A percentile compares a stretch with the other conserved stretches of the same genome.
Evolutionary conservation across 2,329 filamentous ascomycete genomes (phyloP).

Genomic region (Torrubiella hemipterigena): DNA sequence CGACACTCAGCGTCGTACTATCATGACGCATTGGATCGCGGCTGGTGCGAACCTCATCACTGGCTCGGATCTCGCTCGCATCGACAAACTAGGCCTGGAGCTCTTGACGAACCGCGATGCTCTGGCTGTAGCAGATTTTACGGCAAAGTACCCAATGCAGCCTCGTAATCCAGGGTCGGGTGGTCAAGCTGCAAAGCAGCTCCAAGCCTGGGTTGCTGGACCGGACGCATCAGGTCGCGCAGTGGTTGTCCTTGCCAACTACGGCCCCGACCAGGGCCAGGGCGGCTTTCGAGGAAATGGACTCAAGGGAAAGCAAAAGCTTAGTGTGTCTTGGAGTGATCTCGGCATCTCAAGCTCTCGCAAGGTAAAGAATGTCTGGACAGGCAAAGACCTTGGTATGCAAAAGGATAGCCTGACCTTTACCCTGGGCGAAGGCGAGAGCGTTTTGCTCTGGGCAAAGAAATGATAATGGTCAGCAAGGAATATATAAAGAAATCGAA

Average conservation of each 20-base stretch:
- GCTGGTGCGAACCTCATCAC: constrained; percentile 9
- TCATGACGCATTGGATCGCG: constrained; percentile 11
- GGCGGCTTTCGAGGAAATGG: constrained; percentile 8
- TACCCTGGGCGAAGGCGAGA: constrained; percentile 4
- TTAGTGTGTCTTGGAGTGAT: constrained; percentile 8
- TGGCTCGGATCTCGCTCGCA: constrained; percentile 9
- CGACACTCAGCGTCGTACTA: constrained; percentile 8
- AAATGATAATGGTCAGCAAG: too few species aligned
- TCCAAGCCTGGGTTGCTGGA: constrained; percentile 11
- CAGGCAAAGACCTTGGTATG: neutral
- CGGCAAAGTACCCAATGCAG: constrained; percentile 9
- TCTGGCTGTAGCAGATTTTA: constrained; percentile 9
- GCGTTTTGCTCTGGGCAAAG: constrained; percentile 4
- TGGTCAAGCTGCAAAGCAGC: constrained; percentile 9
- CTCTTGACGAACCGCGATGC: constrained; percentile 8
- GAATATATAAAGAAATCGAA: too few species aligned
- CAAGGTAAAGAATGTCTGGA: constrained; percentile 8
- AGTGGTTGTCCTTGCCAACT: constrained; percentile 10
- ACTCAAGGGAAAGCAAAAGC: constrained; percentile 4
- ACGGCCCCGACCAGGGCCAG: constrained; percentile 10
- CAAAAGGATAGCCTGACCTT: neutral
- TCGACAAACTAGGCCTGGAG: constrained; percentile 8
- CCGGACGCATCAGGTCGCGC: constrained; percentile 7
- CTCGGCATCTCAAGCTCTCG: constrained; percentile 7
- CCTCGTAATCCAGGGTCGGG: constrained; percentile 10